A percentile compares a stretch with the other conserved stretches of the same genome.
Evolutionary conservation across 768 basidiomycete species (phyloP).

Genomic region (Leccinum sublutescens): DNA sequence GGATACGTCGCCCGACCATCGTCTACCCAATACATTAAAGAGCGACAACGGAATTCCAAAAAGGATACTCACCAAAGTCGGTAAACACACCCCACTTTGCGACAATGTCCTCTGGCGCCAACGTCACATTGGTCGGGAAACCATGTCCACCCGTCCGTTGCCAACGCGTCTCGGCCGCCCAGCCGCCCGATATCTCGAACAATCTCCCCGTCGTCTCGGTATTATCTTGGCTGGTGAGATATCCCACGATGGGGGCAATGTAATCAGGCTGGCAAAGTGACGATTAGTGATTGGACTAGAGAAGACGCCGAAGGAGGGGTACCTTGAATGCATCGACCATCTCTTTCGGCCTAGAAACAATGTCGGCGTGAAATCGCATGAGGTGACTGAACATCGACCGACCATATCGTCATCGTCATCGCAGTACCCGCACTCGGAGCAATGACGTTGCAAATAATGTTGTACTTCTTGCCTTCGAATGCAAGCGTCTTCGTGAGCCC

Average conservation of each 20-base stretch:
- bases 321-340: slow-evolving; percentile 91
- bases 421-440: slow-evolving; percentile 88
- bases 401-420: slow-evolving; percentile 85
- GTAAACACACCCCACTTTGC: slow-evolving; percentile 83
- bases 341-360: slow-evolving; percentile 60
- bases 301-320: not conserved
- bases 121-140: slow-evolving; percentile 75
- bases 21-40: slow-evolving; percentile 39
- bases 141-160: slow-evolving; percentile 84
- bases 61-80: slow-evolving; percentile 60
- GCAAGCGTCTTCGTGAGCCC: slow-evolving; percentile 88
- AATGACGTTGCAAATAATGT: slow-evolving; percentile 85
- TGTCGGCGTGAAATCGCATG: not conserved
- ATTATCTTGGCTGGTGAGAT: slow-evolving; percentile 81
- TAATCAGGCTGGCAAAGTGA: slow-evolving; percentile 66
- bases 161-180: slow-evolving; percentile 92
- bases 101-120: slow-evolving; percentile 79
- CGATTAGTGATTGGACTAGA: not conserved
- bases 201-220: slow-evolving; percentile 67
- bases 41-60: not conserved
- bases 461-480: slow-evolving; percentile 89
- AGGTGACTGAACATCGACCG: slow-evolving; percentile 18
- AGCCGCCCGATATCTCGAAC: slow-evolving; percentile 89
- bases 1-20: slow-evolving; percentile 86
- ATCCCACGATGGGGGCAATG: slow-evolving; percentile 91